phyloP scores from a whole-genome alignment of 176 grass and related monocot genomes.

The Cocos nucifera region DNA sequence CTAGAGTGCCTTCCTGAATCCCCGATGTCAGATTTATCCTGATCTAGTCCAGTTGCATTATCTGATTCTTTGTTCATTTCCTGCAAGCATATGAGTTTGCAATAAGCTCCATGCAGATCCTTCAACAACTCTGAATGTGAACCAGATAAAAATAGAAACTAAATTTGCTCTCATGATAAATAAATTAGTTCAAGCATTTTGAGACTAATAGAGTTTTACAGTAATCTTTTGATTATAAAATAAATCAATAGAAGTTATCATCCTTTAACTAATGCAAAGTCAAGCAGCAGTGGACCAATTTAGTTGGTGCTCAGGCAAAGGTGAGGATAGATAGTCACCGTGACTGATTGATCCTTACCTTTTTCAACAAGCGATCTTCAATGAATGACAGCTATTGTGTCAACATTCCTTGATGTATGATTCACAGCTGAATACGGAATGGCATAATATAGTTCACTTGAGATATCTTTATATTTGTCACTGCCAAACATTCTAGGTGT shows the following conservation, averaged over 20 bases:
- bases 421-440: no score
- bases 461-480: no score
- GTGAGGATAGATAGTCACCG: neutral
- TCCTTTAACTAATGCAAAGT: neutral
- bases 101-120: constrained; percentile 74
- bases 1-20: constrained; percentile 29
- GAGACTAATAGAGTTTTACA: no score
- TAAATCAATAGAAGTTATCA: neutral
- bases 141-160: constrained; percentile 31
- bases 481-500: no score
- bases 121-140: constrained; percentile 59
- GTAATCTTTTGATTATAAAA: neutral
- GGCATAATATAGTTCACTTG: no score
- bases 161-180: no score
- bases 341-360: constrained; percentile 33
- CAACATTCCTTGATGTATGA: constrained; percentile 26
- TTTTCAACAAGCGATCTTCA: constrained; percentile 69
- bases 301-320: no score
- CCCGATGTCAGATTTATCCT: constrained; percentile 30
- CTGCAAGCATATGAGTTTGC: constrained; percentile 64
- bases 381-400: constrained; percentile 70
- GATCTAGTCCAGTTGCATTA: neutral
- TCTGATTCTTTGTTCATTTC: constrained; percentile 44
- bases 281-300: no score
- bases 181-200: no score